Base-by-base conservation (phyloP, 1,139 yeast species). In the Geotrichum restrictum region DNA sequence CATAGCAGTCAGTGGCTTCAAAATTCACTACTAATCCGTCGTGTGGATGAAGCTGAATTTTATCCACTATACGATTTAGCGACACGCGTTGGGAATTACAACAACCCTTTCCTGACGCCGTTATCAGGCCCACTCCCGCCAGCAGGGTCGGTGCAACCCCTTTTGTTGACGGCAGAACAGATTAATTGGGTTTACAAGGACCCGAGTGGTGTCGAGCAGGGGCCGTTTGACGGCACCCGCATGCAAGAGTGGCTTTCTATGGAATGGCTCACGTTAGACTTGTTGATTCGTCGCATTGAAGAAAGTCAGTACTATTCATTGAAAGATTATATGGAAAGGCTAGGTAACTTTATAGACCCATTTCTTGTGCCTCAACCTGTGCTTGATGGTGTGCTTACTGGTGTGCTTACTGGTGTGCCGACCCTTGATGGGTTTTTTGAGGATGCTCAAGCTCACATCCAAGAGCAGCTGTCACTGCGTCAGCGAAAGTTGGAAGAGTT, bases 231-330 rank as follows among this genome's bases (percentile, higher is more conserved):
- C 49, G 89, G 93, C 1, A 69, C 72, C 27, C 70, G 78, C 72
- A 87, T 87, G 96, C 94, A 87, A 59, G 80, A 74, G 51, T 87
- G 96, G 96, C 78, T 78, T 56, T 66, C 77, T 3, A 79, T 77
- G 34, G 82, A 83, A 1, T 86, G 84, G 68, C 74, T 87, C 58
- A 73, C 72, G 49, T 74, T 74, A 14, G 81, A 78, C 53, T 70
- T 87, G 59, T 69, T 73, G 49, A 73, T 87, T 51, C 76, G 86
- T 56, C 76, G 91, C 40, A 61, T 61, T 2, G 72, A 70, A 44
- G 74, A 70, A 42, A 32, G 53, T 1, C 68, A 65, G 34, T 72
- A 61, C 52, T 59, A 62, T 32, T 56, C 67, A 4, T 59, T 72
- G 36, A 60, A 61, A 27, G 67, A 66, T 40, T 62, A 71, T 45